Evolutionary conservation across 2,329 filamentous ascomycete species (phyloP).

Genomic region (Nothomitra cinnamomea): DNA sequence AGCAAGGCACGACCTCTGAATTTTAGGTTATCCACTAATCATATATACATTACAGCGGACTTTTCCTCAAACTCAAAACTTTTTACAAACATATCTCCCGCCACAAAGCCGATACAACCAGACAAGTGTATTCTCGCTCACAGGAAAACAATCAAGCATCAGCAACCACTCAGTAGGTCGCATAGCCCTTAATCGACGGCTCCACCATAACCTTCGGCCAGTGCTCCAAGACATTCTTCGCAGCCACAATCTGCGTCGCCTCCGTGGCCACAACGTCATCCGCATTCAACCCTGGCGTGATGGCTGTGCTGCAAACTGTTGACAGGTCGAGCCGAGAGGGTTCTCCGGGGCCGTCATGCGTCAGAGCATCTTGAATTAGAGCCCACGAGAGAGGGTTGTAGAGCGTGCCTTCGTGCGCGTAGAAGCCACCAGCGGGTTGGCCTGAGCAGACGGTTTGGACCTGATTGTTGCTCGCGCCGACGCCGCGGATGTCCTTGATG

Average conservation of each 20-base stretch:
- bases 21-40: no score
- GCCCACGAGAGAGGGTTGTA: constrained; percentile 30
- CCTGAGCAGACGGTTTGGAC: constrained; percentile 27
- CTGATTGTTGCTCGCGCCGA: constrained; percentile 34
- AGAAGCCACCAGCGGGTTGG: constrained; percentile 26
- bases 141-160: no score
- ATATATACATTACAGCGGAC: no score
- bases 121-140: no score
- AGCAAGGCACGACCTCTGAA: no score
- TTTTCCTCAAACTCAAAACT: no score
- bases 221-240: constrained; percentile 19
- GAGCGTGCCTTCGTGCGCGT: constrained; percentile 33
- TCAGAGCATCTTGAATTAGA: constrained; percentile 14
- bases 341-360: constrained; percentile 27
- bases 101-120: no score
- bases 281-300: constrained; percentile 24
- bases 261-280: constrained; percentile 29
- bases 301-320: constrained; percentile 23
- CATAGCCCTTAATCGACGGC: constrained; percentile 25
- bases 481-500: constrained; percentile 23
- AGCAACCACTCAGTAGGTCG: constrained; percentile 9
- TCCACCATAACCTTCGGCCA: constrained; percentile 21
- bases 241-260: constrained; percentile 24
- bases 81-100: no score
- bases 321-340: constrained; percentile 23